These are phyloP conservation scores for Puccinia hordei DNA, from an alignment of 1,284 basidiomycete species.

Conservation along the genomic window DNA sequence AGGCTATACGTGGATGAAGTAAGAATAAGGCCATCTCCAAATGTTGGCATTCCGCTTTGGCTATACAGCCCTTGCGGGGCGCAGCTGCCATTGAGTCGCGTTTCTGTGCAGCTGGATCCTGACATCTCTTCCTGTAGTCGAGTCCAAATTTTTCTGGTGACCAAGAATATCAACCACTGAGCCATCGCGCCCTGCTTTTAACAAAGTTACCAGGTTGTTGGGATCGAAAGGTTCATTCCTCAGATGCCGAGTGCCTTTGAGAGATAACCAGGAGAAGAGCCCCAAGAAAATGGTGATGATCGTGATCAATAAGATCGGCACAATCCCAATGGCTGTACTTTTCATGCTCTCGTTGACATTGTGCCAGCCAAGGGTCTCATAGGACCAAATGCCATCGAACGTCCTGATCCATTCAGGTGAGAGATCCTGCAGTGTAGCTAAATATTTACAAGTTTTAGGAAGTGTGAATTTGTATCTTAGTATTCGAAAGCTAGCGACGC, in stretches of 20 bases:
- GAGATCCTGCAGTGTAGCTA: not conserved
- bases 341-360: not conserved
- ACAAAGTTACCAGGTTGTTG: slow-evolving; percentile 33
- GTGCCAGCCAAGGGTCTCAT: slow-evolving; percentile 40
- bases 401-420: not conserved
- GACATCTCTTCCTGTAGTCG: not conserved
- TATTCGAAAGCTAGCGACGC: too few relatives aligned
- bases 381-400: slow-evolving; percentile 22
- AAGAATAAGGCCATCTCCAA: not conserved
- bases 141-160: not conserved
- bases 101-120: slow-evolving; percentile 28
- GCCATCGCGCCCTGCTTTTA: slow-evolving; percentile 37
- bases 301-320: slow-evolving; percentile 28
- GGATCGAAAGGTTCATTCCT: slow-evolving; percentile 38
- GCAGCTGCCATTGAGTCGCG: slow-evolving; percentile 26
- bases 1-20: too few relatives aligned
- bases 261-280: slow-evolving; percentile 25
- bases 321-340: slow-evolving; percentile 15
- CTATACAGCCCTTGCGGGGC: not conserved
- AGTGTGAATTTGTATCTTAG: not conserved
- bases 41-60: not conserved
- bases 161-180: slow-evolving; percentile 23
- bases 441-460: not conserved
- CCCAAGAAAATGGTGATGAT: slow-evolving; percentile 12
- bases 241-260: not conserved